These are phyloP conservation scores for Ophiostoma quercus DNA, from an alignment of 2,329 filamentous ascomycete species.

Conservation along the genomic window DNA sequence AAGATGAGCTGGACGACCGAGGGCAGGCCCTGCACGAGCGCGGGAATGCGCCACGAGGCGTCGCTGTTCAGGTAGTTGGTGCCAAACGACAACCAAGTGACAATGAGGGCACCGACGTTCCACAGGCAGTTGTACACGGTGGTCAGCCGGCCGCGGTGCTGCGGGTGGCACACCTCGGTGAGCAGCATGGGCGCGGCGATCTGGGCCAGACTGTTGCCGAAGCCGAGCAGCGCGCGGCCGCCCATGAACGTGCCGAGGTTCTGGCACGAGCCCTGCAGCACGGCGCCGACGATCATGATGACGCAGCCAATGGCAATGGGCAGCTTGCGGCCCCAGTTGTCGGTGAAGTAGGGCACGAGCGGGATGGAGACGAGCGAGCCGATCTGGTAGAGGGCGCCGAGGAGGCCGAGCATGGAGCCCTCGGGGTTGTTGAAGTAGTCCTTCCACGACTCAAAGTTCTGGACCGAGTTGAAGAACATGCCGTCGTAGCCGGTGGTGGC, in stretches of 20 bases:
- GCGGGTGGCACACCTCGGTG: slow-evolving; percentile 66
- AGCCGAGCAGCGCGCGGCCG: slow-evolving; percentile 63
- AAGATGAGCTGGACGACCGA: slow-evolving; percentile 24
- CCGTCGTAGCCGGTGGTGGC: slow-evolving; percentile 35
- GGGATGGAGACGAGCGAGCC: slow-evolving; percentile 44
- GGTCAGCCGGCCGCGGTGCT: slow-evolving; percentile 70
- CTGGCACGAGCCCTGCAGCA: slow-evolving; percentile 36
- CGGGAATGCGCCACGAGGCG: slow-evolving; percentile 37
- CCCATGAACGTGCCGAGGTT: slow-evolving; percentile 52
- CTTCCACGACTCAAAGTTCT: slow-evolving; percentile 37
- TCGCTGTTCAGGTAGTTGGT: slow-evolving; percentile 35
- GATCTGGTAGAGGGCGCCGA: slow-evolving; percentile 43
- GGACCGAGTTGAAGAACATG: slow-evolving; percentile 35
- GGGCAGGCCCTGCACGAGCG: slow-evolving; percentile 39
- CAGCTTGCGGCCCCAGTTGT: slow-evolving; percentile 42
- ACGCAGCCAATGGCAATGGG: slow-evolving; percentile 42
- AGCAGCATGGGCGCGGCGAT: slow-evolving; percentile 30
- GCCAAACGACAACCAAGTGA: slow-evolving; percentile 69
- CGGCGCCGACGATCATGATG: slow-evolving; percentile 38
- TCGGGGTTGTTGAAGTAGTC: slow-evolving; percentile 33
- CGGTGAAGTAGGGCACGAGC: slow-evolving; percentile 43
- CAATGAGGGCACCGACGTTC: slow-evolving; percentile 66
- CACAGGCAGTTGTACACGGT: slow-evolving; percentile 79
- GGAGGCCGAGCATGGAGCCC: slow-evolving; percentile 38
- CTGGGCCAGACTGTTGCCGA: slow-evolving; percentile 48